Evolutionary conservation across 1,284 basidiomycete species (phyloP), one percentile per base, ranked within the genome.

Genomic region (Ganoderma boninense): DNA sequence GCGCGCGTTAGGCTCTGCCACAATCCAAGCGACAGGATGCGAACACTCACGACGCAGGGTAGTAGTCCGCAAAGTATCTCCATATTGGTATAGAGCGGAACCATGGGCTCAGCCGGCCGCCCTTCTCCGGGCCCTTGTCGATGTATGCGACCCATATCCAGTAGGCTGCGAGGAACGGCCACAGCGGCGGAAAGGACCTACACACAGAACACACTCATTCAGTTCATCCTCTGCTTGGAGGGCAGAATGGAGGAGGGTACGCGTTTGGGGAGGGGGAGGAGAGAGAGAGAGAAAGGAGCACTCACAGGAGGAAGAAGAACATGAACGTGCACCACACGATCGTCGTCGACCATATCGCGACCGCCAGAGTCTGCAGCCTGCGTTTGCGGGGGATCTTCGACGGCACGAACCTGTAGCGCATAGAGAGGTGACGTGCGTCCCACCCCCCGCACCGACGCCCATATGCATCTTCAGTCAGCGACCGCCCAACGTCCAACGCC

Each of bases 61-160:
- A 98, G 82, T 98, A 98, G 65, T 96, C 94, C 64, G 94, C 92
- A 84, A 96, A 96, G 79, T 95, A 93, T 75, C 86, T 90, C 94
- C 95, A 99, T 73, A 95, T 87, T 59, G 84, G 81, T 69, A 87
- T 80, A 23, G 87, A 87, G 49, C 97, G 87, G 66, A 95, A 90
- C 93, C 93, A 96, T n/a, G 86, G 84, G 75, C 89, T 92, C 38
- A 91, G 85, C 26, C 96, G 84, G 0, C 95, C 96, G 14, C 97
- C 96, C 40, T 86, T 80, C 71, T 94, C 91, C 0, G 95, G 94
- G 64, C 93, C 92, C 35, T 85, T 83, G 82, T 99, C 97, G 70
- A 95, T 84, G 78, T 84, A 91, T 35, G 84, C 80, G 23, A 92
- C 87, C 96, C 97, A 99, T 61, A 95, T 80, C 71, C 92, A 79